Conservation (phyloP, 495 filamentous ascomycete genomes). For the Penicillium pulvis region DNA sequence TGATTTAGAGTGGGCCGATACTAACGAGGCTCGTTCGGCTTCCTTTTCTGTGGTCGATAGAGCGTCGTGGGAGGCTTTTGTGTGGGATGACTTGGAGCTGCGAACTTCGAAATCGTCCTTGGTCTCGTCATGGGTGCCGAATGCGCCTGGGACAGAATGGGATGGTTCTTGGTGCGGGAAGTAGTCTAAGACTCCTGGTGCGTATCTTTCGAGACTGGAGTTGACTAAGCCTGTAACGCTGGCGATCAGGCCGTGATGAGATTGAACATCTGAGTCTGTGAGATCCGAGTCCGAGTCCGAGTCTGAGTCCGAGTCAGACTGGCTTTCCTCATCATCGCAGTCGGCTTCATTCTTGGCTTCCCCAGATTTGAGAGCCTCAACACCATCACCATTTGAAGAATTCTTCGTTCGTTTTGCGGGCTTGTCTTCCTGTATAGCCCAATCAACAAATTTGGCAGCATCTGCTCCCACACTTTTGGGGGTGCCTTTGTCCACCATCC, state of each 20-base stretch:
- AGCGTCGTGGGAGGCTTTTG: background rate
- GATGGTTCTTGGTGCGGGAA: constrained; percentile 33
- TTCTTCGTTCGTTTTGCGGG: constrained; percentile 37
- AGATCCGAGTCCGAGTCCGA: constrained; percentile 25
- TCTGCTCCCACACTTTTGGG: constrained; percentile 81
- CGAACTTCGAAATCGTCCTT: background rate
- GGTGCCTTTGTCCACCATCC: constrained; percentile 92
- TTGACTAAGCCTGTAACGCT: constrained; percentile 46
- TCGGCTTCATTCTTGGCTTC: constrained; percentile 10
- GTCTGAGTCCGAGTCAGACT: constrained; percentile 22
- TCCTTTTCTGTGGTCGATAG: constrained; percentile 2
- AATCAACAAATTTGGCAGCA: constrained; percentile 82
- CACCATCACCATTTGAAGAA: constrained; percentile 16
- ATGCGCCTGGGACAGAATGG: constrained; percentile 21
- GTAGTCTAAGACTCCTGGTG: constrained; percentile 52
- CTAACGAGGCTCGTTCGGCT: constrained; percentile 16
- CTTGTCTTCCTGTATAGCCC: constrained; percentile 65
- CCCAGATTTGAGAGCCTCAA: constrained; percentile 13
- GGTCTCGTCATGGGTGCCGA: constrained; percentile 10
- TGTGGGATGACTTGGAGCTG: constrained; percentile 18
- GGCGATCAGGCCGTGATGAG: constrained; percentile 47
- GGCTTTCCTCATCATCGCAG: constrained; percentile 6
- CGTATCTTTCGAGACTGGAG: constrained; percentile 42
- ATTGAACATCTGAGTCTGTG: constrained; percentile 20
- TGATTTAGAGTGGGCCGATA: constrained; percentile 27